Evolutionary conservation across 2,329 filamentous ascomycete genomes (phyloP).

Genomic region (Setomelanomma holmii): DNA sequence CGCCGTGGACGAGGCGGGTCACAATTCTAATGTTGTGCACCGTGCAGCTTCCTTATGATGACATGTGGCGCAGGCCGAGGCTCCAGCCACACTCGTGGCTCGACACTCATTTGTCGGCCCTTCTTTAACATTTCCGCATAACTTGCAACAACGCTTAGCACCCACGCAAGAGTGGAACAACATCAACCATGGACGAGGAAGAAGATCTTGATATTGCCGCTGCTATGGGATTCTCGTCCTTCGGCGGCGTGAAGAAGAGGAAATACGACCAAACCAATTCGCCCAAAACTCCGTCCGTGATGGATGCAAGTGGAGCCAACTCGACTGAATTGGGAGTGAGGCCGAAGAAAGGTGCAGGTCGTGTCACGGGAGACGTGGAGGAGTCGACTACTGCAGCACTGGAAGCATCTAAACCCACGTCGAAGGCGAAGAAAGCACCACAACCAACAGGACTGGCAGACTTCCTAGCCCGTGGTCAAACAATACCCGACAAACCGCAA

Average conservation of each 20-base stretch:
- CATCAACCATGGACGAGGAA: conserved; percentile 49
- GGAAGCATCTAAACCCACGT: not conserved
- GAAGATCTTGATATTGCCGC: conserved; percentile 65
- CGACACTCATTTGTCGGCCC: too few relatives aligned
- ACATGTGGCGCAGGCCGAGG: conserved; percentile 21
- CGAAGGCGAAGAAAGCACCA: conserved; percentile 19
- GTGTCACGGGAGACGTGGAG: conserved; percentile 4
- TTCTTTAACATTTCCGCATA: too few relatives aligned
- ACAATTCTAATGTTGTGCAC: conserved; percentile 8
- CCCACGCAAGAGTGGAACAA: not conserved
- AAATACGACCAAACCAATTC: conserved; percentile 69
- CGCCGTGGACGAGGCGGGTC: not conserved
- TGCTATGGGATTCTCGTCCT: conserved; percentile 76
- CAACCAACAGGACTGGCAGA: conserved; percentile 35
- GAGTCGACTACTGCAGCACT: too few relatives aligned
- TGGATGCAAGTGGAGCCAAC: conserved; percentile 40
- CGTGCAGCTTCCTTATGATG: conserved; percentile 16
- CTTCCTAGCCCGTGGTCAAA: conserved; percentile 40
- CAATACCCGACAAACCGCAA: conserved; percentile 27
- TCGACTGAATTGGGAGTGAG: conserved; percentile 47
- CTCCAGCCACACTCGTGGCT: conserved; percentile 10
- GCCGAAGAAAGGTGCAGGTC: conserved; percentile 29
- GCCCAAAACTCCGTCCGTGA: conserved; percentile 45
- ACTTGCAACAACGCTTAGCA: not conserved
- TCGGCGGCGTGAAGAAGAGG: conserved; percentile 72